Evolutionary conservation across 192 early-diverging fungal genomes (phyloP), one percentile per base, ranked within the genome.

Genomic region (Podila minutissima): DNA sequence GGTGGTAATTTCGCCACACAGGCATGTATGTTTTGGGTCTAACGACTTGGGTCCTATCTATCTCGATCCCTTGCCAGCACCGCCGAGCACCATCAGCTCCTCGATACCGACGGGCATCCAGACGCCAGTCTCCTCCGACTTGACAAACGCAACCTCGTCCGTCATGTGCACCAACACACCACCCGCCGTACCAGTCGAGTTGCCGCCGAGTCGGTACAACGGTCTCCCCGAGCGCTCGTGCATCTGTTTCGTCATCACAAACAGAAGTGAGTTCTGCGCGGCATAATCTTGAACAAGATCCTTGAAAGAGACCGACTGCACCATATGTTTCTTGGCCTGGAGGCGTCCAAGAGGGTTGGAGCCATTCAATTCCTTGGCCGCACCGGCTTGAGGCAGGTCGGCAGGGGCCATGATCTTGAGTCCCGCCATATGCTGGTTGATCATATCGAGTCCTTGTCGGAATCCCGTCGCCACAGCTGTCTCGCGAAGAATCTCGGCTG

Each of bases 381-480:
- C 48, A 32, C 28, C 55, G 38, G 58, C 69, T 65, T 67, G 69
- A 28, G 75, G 33, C 72, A 83, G 12, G 66, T 74, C 69, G 22
- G 69, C 73, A 1, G 49, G 82, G 2, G 61, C 59, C 73, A 69
- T 71, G 28, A 69, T 74, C 66, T 73, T 62, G 57, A 72, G 69
- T 13, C 64, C 74, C 22, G 66, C 72, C 68, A 71, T 83, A 37
- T 61, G 85, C 79, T 83, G 77, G 28, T 91, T 89, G 86, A 96
- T 94, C 86, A 94, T 84, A 29, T 93, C 92, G 33, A 95, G 74
- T 19, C 89, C 95, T 17, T 88, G 85, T 59, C 84, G 83, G 83
- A 92, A 94, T 11, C 87, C 84, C 55, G 78, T 61, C 67, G 84
- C 82, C 1, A 95, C 86, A 0, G 85, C 82, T 4, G 82, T 69